Conservation (phyloP, 192 early-diverging fungal genomes). For the Coemansia guatemalensis region DNA sequence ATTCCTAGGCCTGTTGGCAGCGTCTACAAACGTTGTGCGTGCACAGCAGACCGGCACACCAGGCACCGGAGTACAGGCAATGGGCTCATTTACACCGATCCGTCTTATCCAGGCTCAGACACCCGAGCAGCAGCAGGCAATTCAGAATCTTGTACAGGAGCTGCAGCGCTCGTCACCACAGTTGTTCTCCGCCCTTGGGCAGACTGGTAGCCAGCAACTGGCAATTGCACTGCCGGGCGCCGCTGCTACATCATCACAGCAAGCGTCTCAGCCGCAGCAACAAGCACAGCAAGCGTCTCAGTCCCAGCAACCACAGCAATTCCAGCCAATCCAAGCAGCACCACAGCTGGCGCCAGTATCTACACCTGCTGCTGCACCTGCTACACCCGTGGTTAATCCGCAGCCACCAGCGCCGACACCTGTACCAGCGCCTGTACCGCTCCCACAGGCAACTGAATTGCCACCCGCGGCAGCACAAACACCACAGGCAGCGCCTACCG, state of each 20-base stretch:
- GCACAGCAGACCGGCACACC: background rate
- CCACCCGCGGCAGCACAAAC: background rate
- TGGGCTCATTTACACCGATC: conserved; percentile 37
- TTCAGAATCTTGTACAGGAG: conserved; percentile 46
- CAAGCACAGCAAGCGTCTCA: conserved; percentile 2
- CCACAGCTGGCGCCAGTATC: conserved; percentile 3
- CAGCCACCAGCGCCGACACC: conserved; percentile 12
- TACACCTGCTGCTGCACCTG: background rate
- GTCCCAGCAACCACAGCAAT: conserved; percentile 2
- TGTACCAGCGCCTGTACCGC: conserved; percentile 8
- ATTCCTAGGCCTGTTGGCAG: background rate
- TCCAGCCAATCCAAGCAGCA: background rate
- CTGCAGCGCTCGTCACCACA: conserved; percentile 38
- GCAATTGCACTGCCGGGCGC: conserved; percentile 36
- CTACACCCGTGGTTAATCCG: background rate
- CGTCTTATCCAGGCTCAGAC: conserved; percentile 46
- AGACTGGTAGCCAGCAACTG: conserved; percentile 28
- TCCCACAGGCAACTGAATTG: conserved; percentile 1
- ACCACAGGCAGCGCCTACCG: background rate
- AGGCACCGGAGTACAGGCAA: background rate
- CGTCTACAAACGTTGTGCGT: background rate
- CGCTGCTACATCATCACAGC: background rate
- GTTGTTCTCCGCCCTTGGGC: conserved; percentile 34
- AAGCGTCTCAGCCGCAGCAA: background rate
- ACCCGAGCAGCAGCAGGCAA: conserved; percentile 41